Base-by-base conservation (phyloP, 78 protist genomes). In the Ministeria vibrans region DNA sequence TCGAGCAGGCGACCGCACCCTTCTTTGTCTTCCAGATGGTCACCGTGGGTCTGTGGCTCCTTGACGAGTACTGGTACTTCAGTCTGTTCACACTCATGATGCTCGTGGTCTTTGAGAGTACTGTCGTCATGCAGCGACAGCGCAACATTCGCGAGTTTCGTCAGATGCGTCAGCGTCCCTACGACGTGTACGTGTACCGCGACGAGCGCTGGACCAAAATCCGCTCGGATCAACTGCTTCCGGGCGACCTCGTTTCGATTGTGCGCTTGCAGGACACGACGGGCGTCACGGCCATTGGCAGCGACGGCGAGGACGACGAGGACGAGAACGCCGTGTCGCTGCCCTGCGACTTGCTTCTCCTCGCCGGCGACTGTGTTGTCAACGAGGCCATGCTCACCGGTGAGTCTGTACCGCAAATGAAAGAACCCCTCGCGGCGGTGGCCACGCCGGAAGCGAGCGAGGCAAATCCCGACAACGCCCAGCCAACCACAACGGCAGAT, bases 331-430 rank as follows among this genome's bases (percentile, higher is more conserved):
- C 68, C 28, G 36, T 51, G 43, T 36, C 66, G 38, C 22, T 86
- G 43, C 98, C 97, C 15, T 81, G 88, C 42, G 99, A 98, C 72
- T 28, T 78, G 34, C 78, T 98, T 2, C 80, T 96, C 4, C 83
- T 98, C n/a, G 59, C n/a, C 36, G 99, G 99, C 70, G 81, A 78
- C 42, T 83, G 85, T 44, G 91, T 96, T 7, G 94, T 90, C n/a
- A 92, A 96, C 83, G 99, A 98, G 84, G 90, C 99, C 27, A 86
- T 95, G 87, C 93, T 98, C 64, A 98, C 99, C 5, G 99, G 99
- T 44, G 99, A 96, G 79, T 86, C 95, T 0, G 86, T 87, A 6
- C 98, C 98, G 25, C 88, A 63, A 51, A 66, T 82, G 74, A 89
- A 90, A 83, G 87, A n/a, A 46, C n/a, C 61, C 27, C 20, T 83